Evolutionary conservation across 257 asterid species (phyloP).

Genomic region (Voacanga thouarsii): DNA sequence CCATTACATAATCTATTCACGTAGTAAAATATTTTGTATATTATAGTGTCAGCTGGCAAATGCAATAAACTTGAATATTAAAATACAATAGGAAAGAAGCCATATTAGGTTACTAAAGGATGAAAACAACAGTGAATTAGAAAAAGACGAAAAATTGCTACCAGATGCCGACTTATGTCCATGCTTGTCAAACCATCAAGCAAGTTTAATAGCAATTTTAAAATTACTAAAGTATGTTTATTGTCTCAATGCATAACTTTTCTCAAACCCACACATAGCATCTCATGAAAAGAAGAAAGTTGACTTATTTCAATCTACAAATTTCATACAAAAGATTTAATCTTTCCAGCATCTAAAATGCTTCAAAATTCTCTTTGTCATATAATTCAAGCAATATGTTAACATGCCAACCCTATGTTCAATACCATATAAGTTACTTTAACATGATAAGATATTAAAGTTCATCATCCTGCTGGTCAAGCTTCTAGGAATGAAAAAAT

Average conservation of each 20-base stretch:
- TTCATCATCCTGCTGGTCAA: background rate
- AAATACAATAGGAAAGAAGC: conserved; percentile 19
- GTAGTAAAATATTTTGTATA: conserved; percentile 95
- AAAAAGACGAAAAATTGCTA: background rate
- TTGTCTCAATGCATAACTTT: background rate
- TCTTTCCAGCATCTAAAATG: background rate
- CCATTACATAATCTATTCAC: conserved; percentile 94
- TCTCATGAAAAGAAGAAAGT: background rate
- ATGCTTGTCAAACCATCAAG: background rate
- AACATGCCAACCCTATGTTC: background rate
- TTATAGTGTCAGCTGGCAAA: conserved; percentile 96
- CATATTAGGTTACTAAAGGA: conserved; percentile 4
- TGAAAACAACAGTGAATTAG: background rate
- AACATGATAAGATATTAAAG: background rate
- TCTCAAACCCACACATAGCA: background rate
- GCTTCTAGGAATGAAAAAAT: background rate
- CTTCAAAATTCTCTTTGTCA: background rate
- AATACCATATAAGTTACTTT: background rate
- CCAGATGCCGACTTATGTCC: background rate
- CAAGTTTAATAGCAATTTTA: background rate
- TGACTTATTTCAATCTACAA: background rate
- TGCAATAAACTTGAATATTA: conserved; percentile 43
- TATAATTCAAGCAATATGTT: background rate
- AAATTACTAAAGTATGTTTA: background rate
- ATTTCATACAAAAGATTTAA: too few species aligned